Conservation (phyloP, 805 yeast genomes). For the Kockiozyma suomiensis region DNA sequence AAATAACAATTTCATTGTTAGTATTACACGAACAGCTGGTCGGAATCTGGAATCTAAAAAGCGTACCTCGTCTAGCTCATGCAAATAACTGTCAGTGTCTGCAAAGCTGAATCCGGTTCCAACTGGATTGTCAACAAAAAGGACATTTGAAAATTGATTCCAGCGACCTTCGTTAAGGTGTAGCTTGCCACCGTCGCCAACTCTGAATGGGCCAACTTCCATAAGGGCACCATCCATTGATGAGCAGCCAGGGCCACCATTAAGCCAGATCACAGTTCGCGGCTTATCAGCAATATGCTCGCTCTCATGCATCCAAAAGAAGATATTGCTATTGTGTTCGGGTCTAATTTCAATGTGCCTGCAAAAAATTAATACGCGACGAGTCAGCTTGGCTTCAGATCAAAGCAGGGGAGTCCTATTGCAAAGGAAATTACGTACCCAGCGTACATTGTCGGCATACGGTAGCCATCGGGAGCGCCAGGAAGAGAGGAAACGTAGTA, state of each 20-base stretch:
- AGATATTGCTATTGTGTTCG: slow-evolving; percentile 60
- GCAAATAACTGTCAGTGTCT: slow-evolving; percentile 48
- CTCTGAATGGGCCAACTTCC: slow-evolving; percentile 88
- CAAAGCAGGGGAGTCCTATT: not conserved
- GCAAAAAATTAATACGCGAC: not conserved
- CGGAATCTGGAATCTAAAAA: too few species aligned
- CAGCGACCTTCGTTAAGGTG: slow-evolving; percentile 73
- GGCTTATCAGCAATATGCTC: slow-evolving; percentile 40
- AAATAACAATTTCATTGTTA: not conserved
- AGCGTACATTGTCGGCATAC: slow-evolving; percentile 51
- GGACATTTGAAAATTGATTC: slow-evolving; percentile 74
- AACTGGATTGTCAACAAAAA: slow-evolving; percentile 91
- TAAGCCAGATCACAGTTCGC: slow-evolving; percentile 70
- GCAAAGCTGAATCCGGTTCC: slow-evolving; percentile 88
- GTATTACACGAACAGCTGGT: too few species aligned
- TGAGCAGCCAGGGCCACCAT: slow-evolving; percentile 99
- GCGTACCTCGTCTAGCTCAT: slow-evolving; percentile 39
- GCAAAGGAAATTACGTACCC: slow-evolving; percentile 41
- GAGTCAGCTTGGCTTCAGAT: not conserved
- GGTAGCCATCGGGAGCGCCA: slow-evolving; percentile 35
- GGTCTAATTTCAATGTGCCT: slow-evolving; percentile 62
- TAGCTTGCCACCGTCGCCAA: slow-evolving; percentile 52
- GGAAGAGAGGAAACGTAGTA: slow-evolving; percentile 43
- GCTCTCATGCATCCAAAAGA: slow-evolving; percentile 71
- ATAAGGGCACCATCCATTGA: slow-evolving; percentile 96